Conservation (phyloP, 768 basidiomycete genomes). For the Chiua virens region DNA sequence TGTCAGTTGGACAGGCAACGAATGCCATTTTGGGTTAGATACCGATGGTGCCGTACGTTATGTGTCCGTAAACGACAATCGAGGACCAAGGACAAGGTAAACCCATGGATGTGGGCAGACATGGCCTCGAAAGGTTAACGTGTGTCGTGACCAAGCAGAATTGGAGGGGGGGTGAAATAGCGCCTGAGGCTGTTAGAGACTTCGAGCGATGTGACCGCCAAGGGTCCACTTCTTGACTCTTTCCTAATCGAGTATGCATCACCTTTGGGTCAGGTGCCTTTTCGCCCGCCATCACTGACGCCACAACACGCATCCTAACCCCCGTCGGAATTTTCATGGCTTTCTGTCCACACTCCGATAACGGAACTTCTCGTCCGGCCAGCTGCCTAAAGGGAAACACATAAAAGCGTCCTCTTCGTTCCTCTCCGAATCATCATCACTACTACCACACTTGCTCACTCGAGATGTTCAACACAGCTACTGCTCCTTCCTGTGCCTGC, state of each 20-base stretch:
- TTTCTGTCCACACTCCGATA: slow-evolving; percentile 36
- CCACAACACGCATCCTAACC: slow-evolving; percentile 37
- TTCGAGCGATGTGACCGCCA: slow-evolving; percentile 35
- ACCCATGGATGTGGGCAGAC: slow-evolving; percentile 23
- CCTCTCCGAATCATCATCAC: not conserved
- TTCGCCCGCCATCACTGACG: slow-evolving; percentile 36
- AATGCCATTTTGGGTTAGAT: slow-evolving; percentile 32
- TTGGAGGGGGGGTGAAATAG: slow-evolving; percentile 13
- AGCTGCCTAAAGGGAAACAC: slow-evolving; percentile 25
- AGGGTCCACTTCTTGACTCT: slow-evolving; percentile 15
- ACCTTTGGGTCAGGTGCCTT: slow-evolving; percentile 30
- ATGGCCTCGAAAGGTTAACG: slow-evolving; percentile 37
- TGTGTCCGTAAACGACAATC: slow-evolving; percentile 20
- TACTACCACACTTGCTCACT: not conserved
- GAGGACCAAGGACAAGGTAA: slow-evolving; percentile 8
- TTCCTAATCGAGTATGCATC: slow-evolving; percentile 22
- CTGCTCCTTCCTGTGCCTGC: slow-evolving; percentile 12
- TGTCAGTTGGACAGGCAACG: slow-evolving; percentile 34
- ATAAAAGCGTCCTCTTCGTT: slow-evolving; percentile 24
- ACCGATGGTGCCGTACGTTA: slow-evolving; percentile 31
- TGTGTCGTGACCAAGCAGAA: slow-evolving; percentile 20
- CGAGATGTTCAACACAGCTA: slow-evolving; percentile 22
- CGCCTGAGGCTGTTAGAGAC: slow-evolving; percentile 20
- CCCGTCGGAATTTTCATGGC: slow-evolving; percentile 33
- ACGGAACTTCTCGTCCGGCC: slow-evolving; percentile 34